phyloP scores from a whole-genome alignment of 495 filamentous ascomycete species.

The Xylaria intraflava region DNA sequence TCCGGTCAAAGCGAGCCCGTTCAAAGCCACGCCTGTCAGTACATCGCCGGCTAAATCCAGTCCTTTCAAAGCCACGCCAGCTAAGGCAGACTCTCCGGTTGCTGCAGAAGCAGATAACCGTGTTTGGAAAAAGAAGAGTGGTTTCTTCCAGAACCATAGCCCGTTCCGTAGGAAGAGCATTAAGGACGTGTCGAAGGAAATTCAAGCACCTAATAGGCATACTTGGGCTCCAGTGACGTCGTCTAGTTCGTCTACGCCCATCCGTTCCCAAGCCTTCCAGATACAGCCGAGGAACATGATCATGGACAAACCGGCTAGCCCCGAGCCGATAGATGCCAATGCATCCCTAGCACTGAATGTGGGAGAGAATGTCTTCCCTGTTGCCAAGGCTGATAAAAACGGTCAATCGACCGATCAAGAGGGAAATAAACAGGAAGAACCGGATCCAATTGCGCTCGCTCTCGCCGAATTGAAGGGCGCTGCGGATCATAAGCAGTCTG shows the following conservation, averaged over 20 bases:
- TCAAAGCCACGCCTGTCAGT: neutral
- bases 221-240: conserved; percentile 47
- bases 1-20: neutral
- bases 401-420: conserved; percentile 28
- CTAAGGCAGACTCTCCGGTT: conserved; percentile 30
- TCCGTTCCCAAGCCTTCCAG: conserved; percentile 12
- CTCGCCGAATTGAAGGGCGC: conserved; percentile 88
- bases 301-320: conserved; percentile 46
- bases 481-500: conserved; percentile 59
- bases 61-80: neutral
- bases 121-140: conserved; percentile 72
- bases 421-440: conserved; percentile 30
- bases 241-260: conserved; percentile 14
- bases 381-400: conserved; percentile 68
- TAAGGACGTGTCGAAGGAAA: conserved; percentile 65
- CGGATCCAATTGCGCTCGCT: conserved; percentile 86
- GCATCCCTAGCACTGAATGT: conserved; percentile 94
- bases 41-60: neutral
- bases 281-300: conserved; percentile 28
- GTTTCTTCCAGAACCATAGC: conserved; percentile 90
- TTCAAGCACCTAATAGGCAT: conserved; percentile 43
- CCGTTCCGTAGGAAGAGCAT: conserved; percentile 94
- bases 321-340: conserved; percentile 88
- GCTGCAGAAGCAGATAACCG: conserved; percentile 55
- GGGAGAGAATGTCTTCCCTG: conserved; percentile 93